A percentile compares a stretch with the other conserved stretches of the same genome.
Conservation (phyloP, 1,284 basidiomycete species). For the Cutaneotrichosporon spelunceum region DNA sequence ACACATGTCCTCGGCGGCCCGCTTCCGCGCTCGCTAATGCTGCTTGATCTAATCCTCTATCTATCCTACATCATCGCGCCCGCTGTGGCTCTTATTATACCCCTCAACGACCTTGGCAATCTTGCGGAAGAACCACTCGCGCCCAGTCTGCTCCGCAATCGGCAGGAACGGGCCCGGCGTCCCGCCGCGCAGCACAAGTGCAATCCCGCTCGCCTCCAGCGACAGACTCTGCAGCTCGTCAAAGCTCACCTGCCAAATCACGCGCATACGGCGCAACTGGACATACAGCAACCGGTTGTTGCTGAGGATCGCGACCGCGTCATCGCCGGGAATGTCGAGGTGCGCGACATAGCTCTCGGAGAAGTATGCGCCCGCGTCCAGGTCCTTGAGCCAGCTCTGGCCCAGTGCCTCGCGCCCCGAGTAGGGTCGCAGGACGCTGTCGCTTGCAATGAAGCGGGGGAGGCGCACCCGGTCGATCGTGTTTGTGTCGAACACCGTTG, state of each 20-base stretch:
- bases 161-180: constrained; percentile 58
- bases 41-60: neutral
- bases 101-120: constrained; percentile 51
- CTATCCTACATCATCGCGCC: constrained; percentile 26
- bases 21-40: neutral
- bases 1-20: neutral
- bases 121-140: constrained; percentile 60
- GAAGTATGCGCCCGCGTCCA: constrained; percentile 68
- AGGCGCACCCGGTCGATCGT: constrained; percentile 83
- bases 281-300: constrained; percentile 75
- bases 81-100: constrained; percentile 44
- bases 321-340: constrained; percentile 74
- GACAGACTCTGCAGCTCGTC: constrained; percentile 81
- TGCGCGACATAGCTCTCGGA: constrained; percentile 88
- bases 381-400: constrained; percentile 92
- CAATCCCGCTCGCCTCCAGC: constrained; percentile 83
- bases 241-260: constrained; percentile 91
- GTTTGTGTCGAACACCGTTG: constrained; percentile 93
- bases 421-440: constrained; percentile 84
- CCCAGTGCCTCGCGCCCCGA: constrained; percentile 85
- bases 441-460: constrained; percentile 81
- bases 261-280: constrained; percentile 75
- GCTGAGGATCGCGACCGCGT: constrained; percentile 80
- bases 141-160: constrained; percentile 55
- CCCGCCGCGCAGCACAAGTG: constrained; percentile 63